Conservation (phyloP, 176 grass and related monocot genomes). For the Oryza longistaminata region DNA sequence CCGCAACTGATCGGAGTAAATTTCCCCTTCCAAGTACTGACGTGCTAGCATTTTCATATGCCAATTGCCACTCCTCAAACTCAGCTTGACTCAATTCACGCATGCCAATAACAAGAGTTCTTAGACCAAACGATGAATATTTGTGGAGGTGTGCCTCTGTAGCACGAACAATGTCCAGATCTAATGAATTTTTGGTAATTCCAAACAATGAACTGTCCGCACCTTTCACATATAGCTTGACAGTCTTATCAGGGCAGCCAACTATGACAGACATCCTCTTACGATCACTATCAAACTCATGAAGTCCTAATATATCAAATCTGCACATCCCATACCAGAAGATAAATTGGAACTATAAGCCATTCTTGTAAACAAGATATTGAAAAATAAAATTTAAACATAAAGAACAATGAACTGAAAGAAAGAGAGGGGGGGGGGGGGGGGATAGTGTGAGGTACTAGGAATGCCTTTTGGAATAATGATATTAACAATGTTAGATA, state of each 20-base stretch:
- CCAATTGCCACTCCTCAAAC: conserved; percentile 67
- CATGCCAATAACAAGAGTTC: conserved; percentile 76
- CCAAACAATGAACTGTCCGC: conserved; percentile 79
- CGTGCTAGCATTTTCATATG: conserved; percentile 72
- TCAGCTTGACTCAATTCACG: conserved; percentile 46
- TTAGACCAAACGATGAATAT: conserved; percentile 75
- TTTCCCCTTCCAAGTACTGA: conserved; percentile 61
- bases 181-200: conserved; percentile 55
- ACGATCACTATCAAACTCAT: conserved; percentile 96
- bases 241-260: conserved; percentile 62
- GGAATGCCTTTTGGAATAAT: neutral
- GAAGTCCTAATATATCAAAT: conserved; percentile 82
- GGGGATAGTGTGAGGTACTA: neutral
- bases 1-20: conserved; percentile 55
- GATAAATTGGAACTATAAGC: conserved; percentile 30
- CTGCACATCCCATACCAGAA: conserved; percentile 43
- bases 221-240: conserved; percentile 86
- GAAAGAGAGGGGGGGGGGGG: neutral
- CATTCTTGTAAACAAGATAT: conserved; percentile 15
- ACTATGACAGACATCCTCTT: conserved; percentile 96
- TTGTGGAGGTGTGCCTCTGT: conserved; percentile 73
- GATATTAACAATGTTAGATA: neutral
- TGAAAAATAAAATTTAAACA: conserved; percentile 18
- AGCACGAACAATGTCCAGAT: conserved; percentile 49
- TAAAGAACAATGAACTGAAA: neutral